Percentiles rank a stretch among this genome's conserved stretches.
These are phyloP conservation scores for Penicillium freii DNA, from an alignment of 2,329 filamentous ascomycete species.

Conservation along the genomic window DNA sequence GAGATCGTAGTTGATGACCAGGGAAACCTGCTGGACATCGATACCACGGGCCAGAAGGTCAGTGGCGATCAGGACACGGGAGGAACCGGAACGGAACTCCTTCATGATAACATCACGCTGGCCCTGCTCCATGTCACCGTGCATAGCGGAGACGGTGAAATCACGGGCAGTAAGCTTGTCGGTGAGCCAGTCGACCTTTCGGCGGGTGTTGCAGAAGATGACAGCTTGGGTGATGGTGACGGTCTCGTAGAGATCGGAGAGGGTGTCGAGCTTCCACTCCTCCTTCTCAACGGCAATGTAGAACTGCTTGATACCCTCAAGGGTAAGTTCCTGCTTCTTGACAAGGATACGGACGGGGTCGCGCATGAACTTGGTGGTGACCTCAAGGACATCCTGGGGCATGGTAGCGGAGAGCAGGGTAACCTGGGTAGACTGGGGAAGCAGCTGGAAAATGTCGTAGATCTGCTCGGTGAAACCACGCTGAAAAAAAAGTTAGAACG, in stretches of 20 bases:
- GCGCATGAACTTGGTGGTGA: conserved; percentile 99
- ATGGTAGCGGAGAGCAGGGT: conserved; percentile 96
- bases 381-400: conserved; percentile 95
- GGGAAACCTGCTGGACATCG: conserved; percentile 94
- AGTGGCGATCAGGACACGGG: conserved; percentile 91
- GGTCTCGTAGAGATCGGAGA: conserved; percentile 98
- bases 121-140: conserved; percentile 98
- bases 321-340: conserved; percentile 68
- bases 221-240: conserved; percentile 98
- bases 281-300: conserved; percentile 99
- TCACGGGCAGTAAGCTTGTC: conserved; percentile 99
- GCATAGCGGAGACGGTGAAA: conserved; percentile 98
- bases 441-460: conserved; percentile 96
- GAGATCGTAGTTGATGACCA: conserved; percentile 99
- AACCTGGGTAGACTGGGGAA: conserved; percentile 96
- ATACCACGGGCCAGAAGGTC: conserved; percentile 98
- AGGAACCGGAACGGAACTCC: conserved; percentile 96
- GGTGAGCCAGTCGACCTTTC: conserved; percentile 99
- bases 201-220: conserved; percentile 98
- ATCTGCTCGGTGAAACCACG: conserved; percentile 97
- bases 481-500: conserved; percentile 49
- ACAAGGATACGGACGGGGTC: conserved; percentile 52
- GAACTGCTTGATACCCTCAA: conserved; percentile 97
- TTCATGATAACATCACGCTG: conserved; percentile 99
- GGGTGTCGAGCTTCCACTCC: conserved; percentile 99